Percentiles rank a stretch among this genome's conserved stretches.
These are phyloP conservation scores for Eucalyptus curtisii DNA, from an alignment of 345 rosid species.

Conservation along the genomic window DNA sequence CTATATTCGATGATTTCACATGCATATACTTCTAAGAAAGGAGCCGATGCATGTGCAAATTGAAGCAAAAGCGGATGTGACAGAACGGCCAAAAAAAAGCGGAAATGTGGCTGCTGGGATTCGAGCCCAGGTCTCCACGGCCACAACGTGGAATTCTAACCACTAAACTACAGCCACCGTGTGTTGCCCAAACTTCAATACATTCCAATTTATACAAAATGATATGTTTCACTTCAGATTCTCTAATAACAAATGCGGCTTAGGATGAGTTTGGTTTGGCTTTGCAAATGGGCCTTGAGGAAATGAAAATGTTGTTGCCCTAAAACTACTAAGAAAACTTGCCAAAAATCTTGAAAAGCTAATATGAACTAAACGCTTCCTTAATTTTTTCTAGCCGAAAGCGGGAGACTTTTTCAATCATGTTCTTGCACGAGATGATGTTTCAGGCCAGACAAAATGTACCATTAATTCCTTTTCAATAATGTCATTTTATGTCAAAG, in stretches of 20 bases:
- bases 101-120: conserved; percentile 71
- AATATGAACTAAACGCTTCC: too few species aligned
- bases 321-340: too few species aligned
- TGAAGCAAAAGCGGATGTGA: not conserved
- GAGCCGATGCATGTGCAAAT: not conserved
- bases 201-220: accelerated
- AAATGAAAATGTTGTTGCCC: too few species aligned
- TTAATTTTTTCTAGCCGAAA: not conserved
- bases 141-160: conserved; percentile 80
- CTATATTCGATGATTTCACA: not conserved
- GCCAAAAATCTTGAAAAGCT: too few species aligned
- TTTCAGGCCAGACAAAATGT: accelerated
- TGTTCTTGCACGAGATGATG: not conserved
- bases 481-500: not conserved
- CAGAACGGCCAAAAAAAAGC: accelerated
- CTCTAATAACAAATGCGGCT: too few species aligned
- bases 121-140: conserved; percentile 93
- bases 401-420: not conserved
- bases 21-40: not conserved
- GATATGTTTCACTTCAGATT: not conserved
- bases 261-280: too few species aligned
- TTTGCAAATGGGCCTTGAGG: too few species aligned
- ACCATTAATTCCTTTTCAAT: not conserved
- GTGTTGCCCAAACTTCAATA: accelerated
- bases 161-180: conserved; percentile 70